Evolutionary conservation across 2,329 filamentous ascomycete species (phyloP), one percentile per base, ranked within the genome.

Genomic region (Grosmannia huntii): DNA sequence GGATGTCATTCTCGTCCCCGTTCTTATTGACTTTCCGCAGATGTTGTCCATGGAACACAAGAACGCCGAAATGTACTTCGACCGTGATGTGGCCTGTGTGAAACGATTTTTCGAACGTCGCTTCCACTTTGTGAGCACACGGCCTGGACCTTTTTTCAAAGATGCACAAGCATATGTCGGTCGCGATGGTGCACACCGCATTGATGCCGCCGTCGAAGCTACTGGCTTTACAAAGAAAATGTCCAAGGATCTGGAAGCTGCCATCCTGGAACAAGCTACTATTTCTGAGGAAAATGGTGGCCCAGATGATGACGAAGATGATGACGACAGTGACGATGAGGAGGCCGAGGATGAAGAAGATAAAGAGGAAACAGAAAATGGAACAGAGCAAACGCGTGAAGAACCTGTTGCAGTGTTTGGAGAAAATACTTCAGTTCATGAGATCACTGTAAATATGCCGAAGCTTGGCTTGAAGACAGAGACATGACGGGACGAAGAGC

Each of bases 221-320:
- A 95, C 90, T 2, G 94, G 94, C 0, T 97, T 99, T 70, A 95
- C 90, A 23, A 95, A 87, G 76, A 97, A 96, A 74, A 96, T 96
- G 87, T 82, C 90, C 19, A 95, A 94, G 71, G 94, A 99, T 65
- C 75, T 99, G 19, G 94, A 96, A 68, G 81, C 83, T 11, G 96
- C 95, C 63, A 94, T 99, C 73, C 85, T 86, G 65, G 87, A 88
- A 74, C 86, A 90, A 68, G 81, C 84, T 56, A 74, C 76, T 48
- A 61, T 70, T 66, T 68, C 21, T 5, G 66, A 68, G 1, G 62
- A 66, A 1, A 63, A 69, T 4, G 67, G 69, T 2, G 65, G 68
- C 1, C 70, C 70, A 3, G 67, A 67, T 3, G 68, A 68, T 1
- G 65, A 62, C 1, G 64, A 59, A 1, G 61, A 60, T 5, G 64